These are phyloP conservation scores for Mycena sanguinolenta DNA, from an alignment of 768 basidiomycete species.

Conservation along the genomic window DNA sequence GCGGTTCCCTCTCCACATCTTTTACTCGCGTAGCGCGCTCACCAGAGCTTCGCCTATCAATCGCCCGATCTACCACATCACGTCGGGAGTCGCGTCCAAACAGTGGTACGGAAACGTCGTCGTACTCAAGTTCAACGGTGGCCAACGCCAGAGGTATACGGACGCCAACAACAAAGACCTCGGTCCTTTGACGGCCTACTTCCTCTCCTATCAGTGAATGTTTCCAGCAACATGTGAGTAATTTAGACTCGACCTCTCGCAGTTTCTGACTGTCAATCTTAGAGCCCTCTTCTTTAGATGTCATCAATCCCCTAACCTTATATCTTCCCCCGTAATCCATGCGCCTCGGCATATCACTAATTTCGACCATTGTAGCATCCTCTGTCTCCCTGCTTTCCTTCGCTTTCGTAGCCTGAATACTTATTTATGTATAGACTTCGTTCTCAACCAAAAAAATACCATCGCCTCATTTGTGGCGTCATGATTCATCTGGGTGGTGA, in stretches of 20 bases:
- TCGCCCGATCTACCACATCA: conserved; percentile 85
- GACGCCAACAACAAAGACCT: conserved; percentile 89
- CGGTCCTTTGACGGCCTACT: conserved; percentile 88
- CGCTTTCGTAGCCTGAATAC: no score
- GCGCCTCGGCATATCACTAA: no score
- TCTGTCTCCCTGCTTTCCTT: no score
- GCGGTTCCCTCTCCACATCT: conserved; percentile 86
- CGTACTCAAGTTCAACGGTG: conserved; percentile 88
- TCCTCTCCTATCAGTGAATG: conserved; percentile 80
- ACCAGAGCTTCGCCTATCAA: conserved; percentile 75
- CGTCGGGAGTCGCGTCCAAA: conserved; percentile 83
- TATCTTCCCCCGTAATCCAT: conserved; percentile 2
- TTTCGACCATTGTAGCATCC: conserved; percentile 1
- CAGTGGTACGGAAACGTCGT: conserved; percentile 86
- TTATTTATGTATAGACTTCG: no score
- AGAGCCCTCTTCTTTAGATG: no score
- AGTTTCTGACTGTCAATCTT: not conserved
- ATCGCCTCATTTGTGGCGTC: no score
- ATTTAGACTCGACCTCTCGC: conserved; percentile 3
- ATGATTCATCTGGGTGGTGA: no score
- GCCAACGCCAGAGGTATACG: conserved; percentile 84
- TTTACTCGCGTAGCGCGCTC: conserved; percentile 80
- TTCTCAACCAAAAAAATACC: no score
- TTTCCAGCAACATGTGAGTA: conserved; percentile 18
- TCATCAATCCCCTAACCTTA: no score